A percentile compares a stretch with the other conserved stretches of the same genome.
phyloP scores from a whole-genome alignment of 108 stramenopile genomes.

The Skeletonema potamos region DNA sequence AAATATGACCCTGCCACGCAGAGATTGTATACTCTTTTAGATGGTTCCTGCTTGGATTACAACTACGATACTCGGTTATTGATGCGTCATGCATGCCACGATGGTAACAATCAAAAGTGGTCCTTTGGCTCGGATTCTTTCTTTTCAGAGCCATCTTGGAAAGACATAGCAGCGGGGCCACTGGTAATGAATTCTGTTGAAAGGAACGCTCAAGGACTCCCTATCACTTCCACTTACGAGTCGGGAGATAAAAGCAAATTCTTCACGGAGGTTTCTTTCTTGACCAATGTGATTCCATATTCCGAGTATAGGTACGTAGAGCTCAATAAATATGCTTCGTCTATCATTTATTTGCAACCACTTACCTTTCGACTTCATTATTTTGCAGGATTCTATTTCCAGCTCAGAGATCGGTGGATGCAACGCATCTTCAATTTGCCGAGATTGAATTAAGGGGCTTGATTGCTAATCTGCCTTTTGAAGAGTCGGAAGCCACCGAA shows the following conservation, averaged over 20 bases:
- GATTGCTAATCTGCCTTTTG: neutral
- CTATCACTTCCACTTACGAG: constrained; percentile 3
- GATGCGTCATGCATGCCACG: neutral
- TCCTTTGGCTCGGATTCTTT: neutral
- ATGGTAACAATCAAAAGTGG: neutral
- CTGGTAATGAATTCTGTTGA: neutral
- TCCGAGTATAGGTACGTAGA: constrained; percentile 10
- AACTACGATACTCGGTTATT: neutral
- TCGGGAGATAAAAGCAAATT: constrained; percentile 2
- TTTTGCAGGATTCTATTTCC: neutral
- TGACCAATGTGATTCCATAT: neutral
- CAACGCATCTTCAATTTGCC: neutral
- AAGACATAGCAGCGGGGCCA: neutral
- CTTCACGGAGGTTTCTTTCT: constrained; percentile 12
- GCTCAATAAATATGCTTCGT: neutral
- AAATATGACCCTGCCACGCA: too few species aligned
- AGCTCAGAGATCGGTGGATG: neutral
- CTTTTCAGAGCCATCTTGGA: neutral
- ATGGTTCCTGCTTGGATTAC: too few species aligned
- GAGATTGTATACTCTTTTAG: too few species aligned
- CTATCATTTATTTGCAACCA: neutral
- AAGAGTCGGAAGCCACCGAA: neutral
- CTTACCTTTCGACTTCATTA: neutral
- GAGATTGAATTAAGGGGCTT: neutral
- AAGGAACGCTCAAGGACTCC: neutral